Evolutionary conservation across 305 asterid species (phyloP).

Genomic region (Fraxinus nigra): DNA sequence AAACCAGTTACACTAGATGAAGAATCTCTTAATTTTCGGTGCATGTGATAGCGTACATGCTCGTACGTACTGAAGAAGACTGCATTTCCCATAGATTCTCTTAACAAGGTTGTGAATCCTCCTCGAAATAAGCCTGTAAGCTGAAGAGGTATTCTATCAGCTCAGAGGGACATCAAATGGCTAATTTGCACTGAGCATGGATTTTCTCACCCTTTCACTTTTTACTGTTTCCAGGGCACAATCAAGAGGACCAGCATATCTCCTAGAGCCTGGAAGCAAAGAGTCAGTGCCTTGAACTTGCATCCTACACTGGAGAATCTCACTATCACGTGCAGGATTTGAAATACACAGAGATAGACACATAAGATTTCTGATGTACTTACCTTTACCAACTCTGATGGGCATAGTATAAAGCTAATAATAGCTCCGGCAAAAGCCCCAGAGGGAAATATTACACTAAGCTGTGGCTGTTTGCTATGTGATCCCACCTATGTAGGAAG

Average conservation of each 20-base stretch:
- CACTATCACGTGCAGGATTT: conserved; percentile 39
- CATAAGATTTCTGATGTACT: conserved; percentile 26
- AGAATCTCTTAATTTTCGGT: conserved; percentile 50
- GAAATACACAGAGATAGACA: conserved; percentile 20
- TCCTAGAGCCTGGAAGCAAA: conserved; percentile 41
- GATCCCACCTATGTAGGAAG: conserved; percentile 51
- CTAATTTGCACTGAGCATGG: conserved; percentile 16
- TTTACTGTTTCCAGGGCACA: conserved; percentile 76
- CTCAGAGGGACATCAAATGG: conserved; percentile 20
- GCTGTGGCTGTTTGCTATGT: conserved; percentile 58
- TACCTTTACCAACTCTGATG: conserved; percentile 88
- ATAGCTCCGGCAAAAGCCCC: conserved; percentile 80
- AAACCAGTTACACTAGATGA: conserved; percentile 48
- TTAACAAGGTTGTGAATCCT: conserved; percentile 63
- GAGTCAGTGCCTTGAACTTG: conserved; percentile 88
- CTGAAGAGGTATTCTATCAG: conserved; percentile 57
- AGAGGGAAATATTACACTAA: conserved; percentile 64
- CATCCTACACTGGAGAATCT: conserved; percentile 91
- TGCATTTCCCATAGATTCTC: conserved; percentile 85
- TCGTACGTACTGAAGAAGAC: conserved; percentile 84
- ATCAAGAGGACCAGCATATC: conserved; percentile 72
- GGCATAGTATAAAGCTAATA: conserved; percentile 84
- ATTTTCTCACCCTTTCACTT: conserved; percentile 72
- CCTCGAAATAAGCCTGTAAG: conserved; percentile 81
- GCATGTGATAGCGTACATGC: conserved; percentile 72